Conservation (phyloP, 2,329 filamentous ascomycete genomes). For the Scedosporium boydii region DNA sequence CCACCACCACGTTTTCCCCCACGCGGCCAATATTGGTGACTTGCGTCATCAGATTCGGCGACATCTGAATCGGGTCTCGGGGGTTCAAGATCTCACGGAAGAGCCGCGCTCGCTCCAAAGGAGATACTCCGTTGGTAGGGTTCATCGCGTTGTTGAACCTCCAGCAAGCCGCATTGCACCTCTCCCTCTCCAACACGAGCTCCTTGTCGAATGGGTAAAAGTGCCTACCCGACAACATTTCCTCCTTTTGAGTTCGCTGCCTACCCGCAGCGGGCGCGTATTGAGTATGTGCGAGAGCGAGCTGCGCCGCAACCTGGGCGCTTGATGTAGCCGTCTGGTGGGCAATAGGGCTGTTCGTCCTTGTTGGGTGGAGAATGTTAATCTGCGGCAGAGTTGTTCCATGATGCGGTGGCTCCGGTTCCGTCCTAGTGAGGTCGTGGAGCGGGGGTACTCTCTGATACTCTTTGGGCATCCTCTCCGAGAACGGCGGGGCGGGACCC, state of each 20-base stretch:
- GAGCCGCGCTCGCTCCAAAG: slow-evolving; percentile 56
- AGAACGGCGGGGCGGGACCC: slow-evolving; percentile 30
- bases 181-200: slow-evolving; percentile 73
- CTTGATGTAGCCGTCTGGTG: slow-evolving; percentile 26
- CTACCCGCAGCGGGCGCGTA: slow-evolving; percentile 22
- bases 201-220: slow-evolving; percentile 73
- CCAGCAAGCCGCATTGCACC: slow-evolving; percentile 73
- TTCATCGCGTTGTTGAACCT: slow-evolving; percentile 79
- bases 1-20: slow-evolving; percentile 68
- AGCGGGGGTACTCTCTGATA: slow-evolving; percentile 52
- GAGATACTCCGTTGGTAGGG: slow-evolving; percentile 60
- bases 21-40: slow-evolving; percentile 50
- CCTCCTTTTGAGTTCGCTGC: slow-evolving; percentile 66
- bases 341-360: slow-evolving; percentile 36
- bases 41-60: slow-evolving; percentile 43
- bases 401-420: slow-evolving; percentile 43
- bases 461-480: slow-evolving; percentile 44
- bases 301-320: slow-evolving; percentile 47
- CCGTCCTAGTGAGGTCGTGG: slow-evolving; percentile 47
- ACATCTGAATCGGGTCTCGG: slow-evolving; percentile 42
- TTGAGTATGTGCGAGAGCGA: slow-evolving; percentile 47
- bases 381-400: slow-evolving; percentile 44
- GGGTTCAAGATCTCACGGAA: slow-evolving; percentile 66
- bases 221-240: slow-evolving; percentile 74
- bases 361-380: slow-evolving; percentile 41